phyloP scores from a whole-genome alignment of 768 basidiomycete genomes.

The Collybia sp. region DNA sequence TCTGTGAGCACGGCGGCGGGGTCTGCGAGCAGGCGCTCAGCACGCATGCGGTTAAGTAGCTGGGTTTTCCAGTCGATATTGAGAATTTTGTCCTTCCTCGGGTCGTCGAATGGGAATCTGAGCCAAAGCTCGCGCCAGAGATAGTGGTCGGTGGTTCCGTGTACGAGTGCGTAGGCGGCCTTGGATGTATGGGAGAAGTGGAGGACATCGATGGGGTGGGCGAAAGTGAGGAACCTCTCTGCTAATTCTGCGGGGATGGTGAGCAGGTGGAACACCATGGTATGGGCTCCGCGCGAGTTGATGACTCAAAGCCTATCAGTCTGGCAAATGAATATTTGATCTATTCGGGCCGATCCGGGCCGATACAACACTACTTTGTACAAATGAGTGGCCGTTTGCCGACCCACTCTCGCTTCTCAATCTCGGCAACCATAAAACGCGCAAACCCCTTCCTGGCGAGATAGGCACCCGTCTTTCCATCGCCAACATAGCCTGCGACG shows the following conservation, averaged over 20 bases:
- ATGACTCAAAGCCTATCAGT: too few species aligned
- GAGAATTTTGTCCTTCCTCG: slow-evolving; percentile 28
- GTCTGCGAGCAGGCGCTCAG: slow-evolving; percentile 24
- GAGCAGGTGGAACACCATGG: too few species aligned
- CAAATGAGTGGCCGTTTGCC: slow-evolving; percentile 42
- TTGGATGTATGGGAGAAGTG: slow-evolving; percentile 54
- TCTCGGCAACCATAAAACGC: slow-evolving; percentile 52
- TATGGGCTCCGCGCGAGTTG: too few species aligned
- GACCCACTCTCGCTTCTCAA: slow-evolving; percentile 57
- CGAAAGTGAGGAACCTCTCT: slow-evolving; percentile 52
- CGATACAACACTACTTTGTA: slow-evolving; percentile 6
- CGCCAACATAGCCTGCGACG: slow-evolving; percentile 65
- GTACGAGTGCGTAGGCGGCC: slow-evolving; percentile 42
- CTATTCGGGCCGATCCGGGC: not conserved
- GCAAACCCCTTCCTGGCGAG: slow-evolving; percentile 58
- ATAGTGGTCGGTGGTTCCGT: slow-evolving; percentile 45
- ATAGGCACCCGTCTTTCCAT: slow-evolving; percentile 44
- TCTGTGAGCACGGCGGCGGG: slow-evolving; percentile 13
- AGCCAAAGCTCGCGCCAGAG: slow-evolving; percentile 71
- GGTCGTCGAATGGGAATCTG: slow-evolving; percentile 57
- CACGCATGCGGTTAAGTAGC: slow-evolving; percentile 29
- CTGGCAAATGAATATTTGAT: too few species aligned
- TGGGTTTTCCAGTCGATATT: slow-evolving; percentile 8
- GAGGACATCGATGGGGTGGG: slow-evolving; percentile 55
- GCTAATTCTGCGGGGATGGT: slow-evolving; percentile 52